These are phyloP conservation scores for Hirsutella rhossiliensis DNA, from an alignment of 2,329 filamentous ascomycete genomes.

Conservation along the genomic window DNA sequence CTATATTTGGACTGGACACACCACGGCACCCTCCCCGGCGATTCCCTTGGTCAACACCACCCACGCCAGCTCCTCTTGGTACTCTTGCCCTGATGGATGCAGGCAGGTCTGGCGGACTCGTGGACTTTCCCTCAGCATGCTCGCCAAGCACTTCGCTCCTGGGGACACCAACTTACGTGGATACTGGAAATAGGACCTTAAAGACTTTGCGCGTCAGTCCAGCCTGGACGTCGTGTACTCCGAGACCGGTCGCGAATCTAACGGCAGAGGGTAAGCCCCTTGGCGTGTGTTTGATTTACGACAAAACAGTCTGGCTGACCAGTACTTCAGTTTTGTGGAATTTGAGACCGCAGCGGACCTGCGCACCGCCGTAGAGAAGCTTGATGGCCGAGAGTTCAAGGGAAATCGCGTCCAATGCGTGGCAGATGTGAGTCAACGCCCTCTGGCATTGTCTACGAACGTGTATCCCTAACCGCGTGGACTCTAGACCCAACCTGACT, in stretches of 20 bases:
- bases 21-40: constrained; percentile 10
- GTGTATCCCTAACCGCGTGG: constrained; percentile 9
- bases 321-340: constrained; percentile 71
- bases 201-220: constrained; percentile 97
- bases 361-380: constrained; percentile 84
- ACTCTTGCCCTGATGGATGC: constrained; percentile 18
- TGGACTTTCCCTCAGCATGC: constrained; percentile 16
- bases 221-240: constrained; percentile 97
- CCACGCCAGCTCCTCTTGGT: neutral
- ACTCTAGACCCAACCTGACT: constrained; percentile 65
- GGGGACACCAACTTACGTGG: constrained; percentile 68
- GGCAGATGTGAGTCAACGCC: constrained; percentile 54
- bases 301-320: constrained; percentile 1
- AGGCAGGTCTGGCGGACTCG: constrained; percentile 18
- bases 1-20: constrained; percentile 11
- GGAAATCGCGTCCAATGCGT: constrained; percentile 74
- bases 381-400: constrained; percentile 89
- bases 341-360: constrained; percentile 90
- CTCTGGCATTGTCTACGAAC: neutral
- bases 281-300: neutral
- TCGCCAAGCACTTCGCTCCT: constrained; percentile 23
- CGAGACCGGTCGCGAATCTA: constrained; percentile 83
- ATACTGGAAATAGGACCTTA: constrained; percentile 85
- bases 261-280: constrained; percentile 72
- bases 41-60: constrained; percentile 2